A percentile compares a stretch with the other conserved stretches of the same genome.
Conservation (phyloP, 2,329 filamentous ascomycete species). For the Annulohypoxylon truncatum region DNA sequence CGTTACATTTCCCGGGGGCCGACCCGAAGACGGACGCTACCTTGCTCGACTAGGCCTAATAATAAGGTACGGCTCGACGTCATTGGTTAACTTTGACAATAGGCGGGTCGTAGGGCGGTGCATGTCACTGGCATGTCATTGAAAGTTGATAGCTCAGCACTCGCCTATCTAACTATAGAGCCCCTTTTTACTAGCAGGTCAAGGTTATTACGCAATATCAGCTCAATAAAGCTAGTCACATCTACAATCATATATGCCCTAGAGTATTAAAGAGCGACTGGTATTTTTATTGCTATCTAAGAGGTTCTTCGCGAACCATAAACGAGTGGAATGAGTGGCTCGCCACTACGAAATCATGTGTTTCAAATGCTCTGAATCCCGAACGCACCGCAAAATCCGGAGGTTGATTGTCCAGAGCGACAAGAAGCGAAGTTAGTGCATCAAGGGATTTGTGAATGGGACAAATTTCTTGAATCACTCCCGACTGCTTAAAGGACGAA, state of each 20-base stretch:
- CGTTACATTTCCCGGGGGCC: background rate
- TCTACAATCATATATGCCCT: background rate
- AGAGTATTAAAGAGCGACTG: conserved; percentile 38
- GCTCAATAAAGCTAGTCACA: background rate
- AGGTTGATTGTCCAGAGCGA: conserved; percentile 20
- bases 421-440: conserved; percentile 39
- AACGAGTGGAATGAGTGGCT: conserved; percentile 40
- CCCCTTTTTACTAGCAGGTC: background rate
- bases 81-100: background rate
- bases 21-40: conserved; percentile 1
- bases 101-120: conserved; percentile 14
- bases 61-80: background rate
- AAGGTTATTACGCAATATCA: background rate
- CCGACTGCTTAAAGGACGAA: conserved; percentile 34
- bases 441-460: conserved; percentile 28
- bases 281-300: conserved; percentile 38
- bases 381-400: conserved; percentile 16
- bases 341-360: conserved; percentile 27
- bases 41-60: background rate
- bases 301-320: conserved; percentile 25
- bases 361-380: conserved; percentile 26
- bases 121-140: background rate
- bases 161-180: too few relatives aligned
- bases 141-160: background rate
- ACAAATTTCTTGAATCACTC: conserved; percentile 14